A percentile compares a stretch with the other conserved stretches of the same genome.
Conservation (phyloP, 1,284 basidiomycete species). For the Pseudozyma flocculosa region DNA sequence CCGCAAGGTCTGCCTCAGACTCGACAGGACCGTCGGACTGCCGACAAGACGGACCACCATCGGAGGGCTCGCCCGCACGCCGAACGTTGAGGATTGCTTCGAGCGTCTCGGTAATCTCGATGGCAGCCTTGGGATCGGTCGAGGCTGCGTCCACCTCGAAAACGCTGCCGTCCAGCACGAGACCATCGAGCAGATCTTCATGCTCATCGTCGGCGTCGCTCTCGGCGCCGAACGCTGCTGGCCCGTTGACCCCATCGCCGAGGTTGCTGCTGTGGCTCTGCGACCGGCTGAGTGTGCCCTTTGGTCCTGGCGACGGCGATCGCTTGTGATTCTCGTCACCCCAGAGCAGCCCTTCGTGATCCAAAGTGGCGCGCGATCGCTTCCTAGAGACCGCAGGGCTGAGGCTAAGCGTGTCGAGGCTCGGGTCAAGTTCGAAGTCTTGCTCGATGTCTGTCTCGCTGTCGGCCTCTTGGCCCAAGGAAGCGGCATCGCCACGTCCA, state of each 20-base stretch:
- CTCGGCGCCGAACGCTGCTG: slow-evolving; percentile 4
- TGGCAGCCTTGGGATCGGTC: neutral
- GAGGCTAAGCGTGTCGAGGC: slow-evolving; percentile 31
- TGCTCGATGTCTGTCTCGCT: slow-evolving; percentile 17
- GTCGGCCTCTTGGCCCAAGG: neutral
- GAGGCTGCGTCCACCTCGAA: slow-evolving; percentile 11
- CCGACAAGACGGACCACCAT: neutral
- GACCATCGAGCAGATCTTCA: slow-evolving; percentile 37
- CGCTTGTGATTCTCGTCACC: slow-evolving; percentile 11
- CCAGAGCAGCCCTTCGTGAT: slow-evolving; percentile 24
- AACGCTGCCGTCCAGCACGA: slow-evolving; percentile 36
- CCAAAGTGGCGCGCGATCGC: slow-evolving; percentile 25
- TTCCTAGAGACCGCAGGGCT: slow-evolving; percentile 31
- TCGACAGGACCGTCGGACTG: slow-evolving; percentile 8
- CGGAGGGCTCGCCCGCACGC: slow-evolving; percentile 11
- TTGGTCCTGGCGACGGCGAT: neutral
- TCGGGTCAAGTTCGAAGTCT: slow-evolving; percentile 38
- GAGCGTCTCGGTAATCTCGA: slow-evolving; percentile 17
- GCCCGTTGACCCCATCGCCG: neutral
- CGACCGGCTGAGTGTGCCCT: too few species aligned
- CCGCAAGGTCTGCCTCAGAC: slow-evolving; percentile 34
- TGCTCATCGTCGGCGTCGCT: slow-evolving; percentile 44
- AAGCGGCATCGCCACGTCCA: neutral
- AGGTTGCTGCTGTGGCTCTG: too few species aligned
- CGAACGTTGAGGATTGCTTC: slow-evolving; percentile 38